Base-by-base conservation (phyloP, 1,284 basidiomycete genomes). In the Trichosporon ovoides region DNA sequence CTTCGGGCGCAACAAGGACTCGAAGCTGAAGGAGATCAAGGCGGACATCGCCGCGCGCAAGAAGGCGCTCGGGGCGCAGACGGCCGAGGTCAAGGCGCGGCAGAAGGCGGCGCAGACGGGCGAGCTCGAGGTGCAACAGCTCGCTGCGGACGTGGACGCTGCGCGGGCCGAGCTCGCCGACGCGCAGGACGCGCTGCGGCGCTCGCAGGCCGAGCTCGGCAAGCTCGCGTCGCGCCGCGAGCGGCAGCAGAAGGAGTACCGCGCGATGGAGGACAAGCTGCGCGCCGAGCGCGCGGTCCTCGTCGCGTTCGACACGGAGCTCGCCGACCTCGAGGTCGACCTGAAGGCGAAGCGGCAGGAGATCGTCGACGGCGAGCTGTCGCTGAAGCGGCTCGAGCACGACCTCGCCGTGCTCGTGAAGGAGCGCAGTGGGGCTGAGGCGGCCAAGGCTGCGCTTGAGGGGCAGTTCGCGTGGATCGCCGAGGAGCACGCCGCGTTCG, bases 1-100 rank as follows among this genome's bases (percentile, higher is more conserved):
- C 80, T 97, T 98, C 80, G 94, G 96, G 80, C 87, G 92, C 75
- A 94, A 99, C 81, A 96, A 97, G 76, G 95, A 97, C 58, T 91
- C 91, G 50, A 98, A 98, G 79, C 88, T 94, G 56, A 89, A 89
- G 38, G 88, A 98, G 75, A 84, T 98, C 67, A 95, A 93, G 81
- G 91, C 82, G 20, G 84, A 86, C 59, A 91, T 97, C 63, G 81
- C 82, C 14, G 86, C 84, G 70, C 87, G 91, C 76, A 96, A 95
- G 77, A 81, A 84, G 16, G 84, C 83, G 7, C 79, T 95, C 11
- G 87, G 88, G 70, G 90, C 91, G 77, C 86, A 92, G 72, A 82
- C 86, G 1, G 84, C 87, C 1, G 80, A 81, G 24, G 85, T 98
- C 65, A 98, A 97, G 80, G 84, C 84, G 18, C 83, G 87, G 62